These are phyloP conservation scores for barrel medic (Medicago truncatula) DNA, from an alignment of 306 rosid species.

Conservation along the genomic window DNA sequence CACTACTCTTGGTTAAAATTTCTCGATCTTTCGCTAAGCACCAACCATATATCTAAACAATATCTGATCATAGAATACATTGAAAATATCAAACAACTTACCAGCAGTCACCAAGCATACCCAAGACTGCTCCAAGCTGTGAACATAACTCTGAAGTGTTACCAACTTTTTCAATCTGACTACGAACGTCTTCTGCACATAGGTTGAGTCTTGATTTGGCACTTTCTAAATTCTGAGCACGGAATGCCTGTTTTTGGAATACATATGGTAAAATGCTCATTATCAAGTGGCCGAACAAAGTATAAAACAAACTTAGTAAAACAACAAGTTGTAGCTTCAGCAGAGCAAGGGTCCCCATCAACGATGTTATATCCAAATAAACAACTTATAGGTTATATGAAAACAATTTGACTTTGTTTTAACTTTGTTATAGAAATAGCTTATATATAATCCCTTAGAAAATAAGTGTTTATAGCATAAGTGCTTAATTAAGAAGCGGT, in stretches of 20 bases:
- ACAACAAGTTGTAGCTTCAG: constrained; percentile 15
- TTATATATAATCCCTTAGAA: neutral
- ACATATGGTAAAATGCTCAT: constrained; percentile 38
- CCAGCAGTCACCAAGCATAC: constrained; percentile 99
- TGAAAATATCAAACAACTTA: constrained; percentile 40
- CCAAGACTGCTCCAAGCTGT: constrained; percentile 98
- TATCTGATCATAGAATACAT: constrained; percentile 19
- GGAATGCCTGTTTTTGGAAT: constrained; percentile 74
- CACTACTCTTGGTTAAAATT: neutral
- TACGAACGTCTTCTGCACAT: constrained; percentile 82
- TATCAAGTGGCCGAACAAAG: constrained; percentile 27
- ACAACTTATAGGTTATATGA: neutral
- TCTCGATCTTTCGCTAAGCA: constrained; percentile 19
- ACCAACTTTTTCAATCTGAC: constrained; percentile 75
- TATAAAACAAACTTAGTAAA: constrained; percentile 20
- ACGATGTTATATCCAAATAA: constrained; percentile 13
- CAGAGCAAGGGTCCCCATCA: constrained; percentile 22
- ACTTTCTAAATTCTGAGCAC: constrained; percentile 89
- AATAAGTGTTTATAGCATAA: neutral
- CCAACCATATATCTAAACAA: neutral
- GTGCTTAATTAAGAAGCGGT: neutral
- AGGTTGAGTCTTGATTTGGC: constrained; percentile 90
- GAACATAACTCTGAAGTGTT: constrained; percentile 85
- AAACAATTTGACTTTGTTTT: neutral
- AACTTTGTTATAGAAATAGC: neutral